Evolutionary conservation across 1,139 yeast genomes (phyloP).

Genomic region (Scheffersomyces quercinus): DNA sequence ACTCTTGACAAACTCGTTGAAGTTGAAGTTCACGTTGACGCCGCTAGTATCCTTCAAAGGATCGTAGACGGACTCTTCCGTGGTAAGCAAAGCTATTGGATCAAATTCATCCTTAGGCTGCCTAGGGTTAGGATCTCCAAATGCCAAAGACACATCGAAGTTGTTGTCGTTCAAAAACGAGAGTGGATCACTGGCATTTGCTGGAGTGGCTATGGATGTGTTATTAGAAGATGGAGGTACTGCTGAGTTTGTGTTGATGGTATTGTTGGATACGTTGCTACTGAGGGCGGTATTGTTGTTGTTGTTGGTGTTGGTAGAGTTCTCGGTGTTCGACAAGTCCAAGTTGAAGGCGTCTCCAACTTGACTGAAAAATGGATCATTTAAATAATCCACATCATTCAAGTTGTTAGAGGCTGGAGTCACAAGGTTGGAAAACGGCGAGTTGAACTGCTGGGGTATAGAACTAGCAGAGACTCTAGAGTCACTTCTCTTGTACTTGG

Average conservation of each 20-base stretch:
- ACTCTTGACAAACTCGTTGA: slow-evolving; percentile 39
- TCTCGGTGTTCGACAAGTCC: slow-evolving; percentile 10
- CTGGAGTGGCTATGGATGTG: neutral
- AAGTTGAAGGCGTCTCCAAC: slow-evolving; percentile 18
- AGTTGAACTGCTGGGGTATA: slow-evolving; percentile 8
- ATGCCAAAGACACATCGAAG: slow-evolving; percentile 54
- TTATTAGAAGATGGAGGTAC: neutral
- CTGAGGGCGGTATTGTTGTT: slow-evolving; percentile 7
- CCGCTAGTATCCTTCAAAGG: slow-evolving; percentile 38
- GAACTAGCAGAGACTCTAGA: slow-evolving; percentile 9
- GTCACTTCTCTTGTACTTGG: slow-evolving; percentile 40
- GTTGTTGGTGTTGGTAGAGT: slow-evolving; percentile 6
- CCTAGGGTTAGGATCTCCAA: slow-evolving; percentile 20
- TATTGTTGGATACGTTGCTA: slow-evolving; percentile 6
- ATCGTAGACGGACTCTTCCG: slow-evolving; percentile 72
- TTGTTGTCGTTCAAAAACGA: slow-evolving; percentile 47
- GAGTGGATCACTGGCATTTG: slow-evolving; percentile 35
- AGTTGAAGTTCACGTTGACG: slow-evolving; percentile 32
- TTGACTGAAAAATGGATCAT: slow-evolving; percentile 30
- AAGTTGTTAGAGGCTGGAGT: slow-evolving; percentile 13
- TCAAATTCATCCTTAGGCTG: slow-evolving; percentile 21
- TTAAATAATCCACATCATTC: slow-evolving; percentile 16
- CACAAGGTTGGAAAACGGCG: slow-evolving; percentile 23
- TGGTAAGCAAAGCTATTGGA: slow-evolving; percentile 43
- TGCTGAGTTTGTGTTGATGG: slow-evolving; percentile 3